These are phyloP conservation scores for Spathaspora sp. DNA, from an alignment of 805 yeast species.

Conservation along the genomic window DNA sequence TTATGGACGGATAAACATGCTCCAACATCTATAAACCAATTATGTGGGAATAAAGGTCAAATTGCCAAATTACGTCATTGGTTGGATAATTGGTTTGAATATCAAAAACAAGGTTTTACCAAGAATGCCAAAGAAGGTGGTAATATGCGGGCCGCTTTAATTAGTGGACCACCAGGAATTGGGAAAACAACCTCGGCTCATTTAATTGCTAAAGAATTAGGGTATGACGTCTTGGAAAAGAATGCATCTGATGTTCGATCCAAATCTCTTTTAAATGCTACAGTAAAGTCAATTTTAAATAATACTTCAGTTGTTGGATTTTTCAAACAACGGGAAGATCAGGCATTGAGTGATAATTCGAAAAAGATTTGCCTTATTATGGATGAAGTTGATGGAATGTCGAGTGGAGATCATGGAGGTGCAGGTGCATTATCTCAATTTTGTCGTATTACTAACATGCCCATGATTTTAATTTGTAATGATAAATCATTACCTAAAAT, in stretches of 20 bases:
- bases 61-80: slow-evolving; percentile 66
- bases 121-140: slow-evolving; percentile 53
- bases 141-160: slow-evolving; percentile 66
- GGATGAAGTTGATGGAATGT: slow-evolving; percentile 99
- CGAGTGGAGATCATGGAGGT: slow-evolving; percentile 98
- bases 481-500: slow-evolving; percentile 90
- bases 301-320: slow-evolving; percentile 83
- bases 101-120: slow-evolving; percentile 53
- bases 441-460: slow-evolving; percentile 81
- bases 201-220: slow-evolving; percentile 62
- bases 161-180: slow-evolving; percentile 86
- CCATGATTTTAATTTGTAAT: slow-evolving; percentile 90
- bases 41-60: slow-evolving; percentile 87
- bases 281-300: slow-evolving; percentile 65
- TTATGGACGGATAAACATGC: slow-evolving; percentile 95
- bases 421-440: slow-evolving; percentile 90
- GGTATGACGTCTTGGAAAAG: slow-evolving; percentile 71
- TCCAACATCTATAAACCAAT: slow-evolving; percentile 68
- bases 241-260: slow-evolving; percentile 91
- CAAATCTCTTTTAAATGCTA: slow-evolving; percentile 66
- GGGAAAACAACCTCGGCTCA: slow-evolving; percentile 85
- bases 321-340: slow-evolving; percentile 43
- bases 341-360: slow-evolving; percentile 31
- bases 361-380: slow-evolving; percentile 77
- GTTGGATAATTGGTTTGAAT: slow-evolving; percentile 73